phyloP scores from a whole-genome alignment of 257 asterid genomes.

The Nicotiana tabacum region DNA sequence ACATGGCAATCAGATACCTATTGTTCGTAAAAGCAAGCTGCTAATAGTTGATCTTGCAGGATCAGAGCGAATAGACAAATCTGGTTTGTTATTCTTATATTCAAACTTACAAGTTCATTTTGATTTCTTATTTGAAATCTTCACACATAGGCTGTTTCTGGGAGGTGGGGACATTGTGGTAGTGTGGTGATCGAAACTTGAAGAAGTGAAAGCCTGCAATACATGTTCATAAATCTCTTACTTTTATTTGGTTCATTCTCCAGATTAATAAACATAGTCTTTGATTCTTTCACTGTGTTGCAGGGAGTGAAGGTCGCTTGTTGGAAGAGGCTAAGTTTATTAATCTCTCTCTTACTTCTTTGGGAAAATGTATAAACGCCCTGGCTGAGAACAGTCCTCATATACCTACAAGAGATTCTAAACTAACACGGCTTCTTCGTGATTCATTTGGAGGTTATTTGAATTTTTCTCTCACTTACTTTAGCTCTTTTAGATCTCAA shows the following conservation, averaged over 20 bases:
- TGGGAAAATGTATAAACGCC: conserved; percentile 90
- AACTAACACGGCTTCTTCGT: conserved; percentile 82
- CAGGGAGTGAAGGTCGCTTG: conserved; percentile 90
- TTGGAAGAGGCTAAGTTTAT: conserved; percentile 86
- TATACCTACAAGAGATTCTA: conserved; percentile 89
- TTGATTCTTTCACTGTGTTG: conserved; percentile 18
- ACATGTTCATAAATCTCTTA: not conserved
- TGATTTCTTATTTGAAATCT: not conserved
- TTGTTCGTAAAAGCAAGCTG: conserved; percentile 77
- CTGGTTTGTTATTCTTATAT: conserved; percentile 46
- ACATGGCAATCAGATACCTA: conserved; percentile 40
- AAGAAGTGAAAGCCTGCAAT: not conserved
- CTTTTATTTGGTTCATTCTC: not conserved
- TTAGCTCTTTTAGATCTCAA: not conserved
- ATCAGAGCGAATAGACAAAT: conserved; percentile 79
- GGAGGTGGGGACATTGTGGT: not conserved
- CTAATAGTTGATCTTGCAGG: conserved; percentile 95
- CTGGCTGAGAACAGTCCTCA: conserved; percentile 88
- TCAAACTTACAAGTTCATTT: not conserved
- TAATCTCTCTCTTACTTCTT: conserved; percentile 77
- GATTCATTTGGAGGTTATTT: conserved; percentile 88
- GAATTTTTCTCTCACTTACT: not conserved
- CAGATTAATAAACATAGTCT: not conserved
- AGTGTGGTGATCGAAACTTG: not conserved
- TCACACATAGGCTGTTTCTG: conserved; percentile 4